Evolutionary conservation across 257 asterid species (phyloP).

Genomic region (Solanum arcanum): DNA sequence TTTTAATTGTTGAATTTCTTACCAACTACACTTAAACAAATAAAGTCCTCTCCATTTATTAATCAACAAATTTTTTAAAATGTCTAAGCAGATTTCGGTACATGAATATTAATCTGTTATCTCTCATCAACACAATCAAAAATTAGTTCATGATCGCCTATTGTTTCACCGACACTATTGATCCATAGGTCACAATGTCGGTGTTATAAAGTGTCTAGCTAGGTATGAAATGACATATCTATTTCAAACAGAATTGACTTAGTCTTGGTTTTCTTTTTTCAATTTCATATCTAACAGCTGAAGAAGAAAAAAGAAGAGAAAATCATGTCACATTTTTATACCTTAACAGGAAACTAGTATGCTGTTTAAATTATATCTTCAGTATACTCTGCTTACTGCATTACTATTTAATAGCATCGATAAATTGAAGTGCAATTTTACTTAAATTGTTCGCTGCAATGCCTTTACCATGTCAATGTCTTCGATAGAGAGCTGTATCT

Average conservation of each 20-base stretch:
- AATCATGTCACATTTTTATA: background rate
- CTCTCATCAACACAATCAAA: background rate
- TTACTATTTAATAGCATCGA: background rate
- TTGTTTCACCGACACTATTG: background rate
- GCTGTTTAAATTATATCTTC: background rate
- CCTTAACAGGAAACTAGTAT: background rate
- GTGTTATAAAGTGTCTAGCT: background rate
- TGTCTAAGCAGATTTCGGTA: background rate
- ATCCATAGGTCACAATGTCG: background rate
- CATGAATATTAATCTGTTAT: background rate
- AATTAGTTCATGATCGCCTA: background rate
- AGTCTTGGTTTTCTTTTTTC: background rate
- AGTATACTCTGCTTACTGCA: background rate
- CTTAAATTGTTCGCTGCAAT: background rate
- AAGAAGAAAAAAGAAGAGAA: background rate
- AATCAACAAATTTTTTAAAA: background rate
- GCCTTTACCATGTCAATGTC: background rate
- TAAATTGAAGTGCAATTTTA: background rate
- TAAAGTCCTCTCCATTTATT: background rate
- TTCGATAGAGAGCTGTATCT: background rate
- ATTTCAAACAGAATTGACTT: background rate
- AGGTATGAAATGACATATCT: background rate
- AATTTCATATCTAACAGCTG: background rate
- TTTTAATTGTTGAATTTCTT: background rate
- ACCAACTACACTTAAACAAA: background rate